Conservation (phyloP, 1,284 basidiomycete genomes). For the Austroboletus niveus region DNA sequence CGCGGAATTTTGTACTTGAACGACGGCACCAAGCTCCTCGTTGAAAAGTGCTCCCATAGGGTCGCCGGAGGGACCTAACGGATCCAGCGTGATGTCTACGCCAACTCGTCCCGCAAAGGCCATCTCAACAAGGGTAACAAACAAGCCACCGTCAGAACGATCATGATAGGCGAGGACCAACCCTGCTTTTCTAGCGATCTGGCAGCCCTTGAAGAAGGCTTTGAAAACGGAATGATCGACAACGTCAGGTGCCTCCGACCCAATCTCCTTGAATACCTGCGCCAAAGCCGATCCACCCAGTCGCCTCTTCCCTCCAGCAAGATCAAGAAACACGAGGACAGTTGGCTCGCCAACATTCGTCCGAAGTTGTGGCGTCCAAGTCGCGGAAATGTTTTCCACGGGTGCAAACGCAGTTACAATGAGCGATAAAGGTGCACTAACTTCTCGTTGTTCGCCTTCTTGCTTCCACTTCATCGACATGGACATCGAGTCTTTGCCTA, state of each 20-base stretch:
- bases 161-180: slow-evolving; percentile 95
- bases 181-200: slow-evolving; percentile 61
- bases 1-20: slow-evolving; percentile 77
- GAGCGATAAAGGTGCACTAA: slow-evolving; percentile 88
- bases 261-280: slow-evolving; percentile 94
- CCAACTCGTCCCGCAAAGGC: slow-evolving; percentile 90
- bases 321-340: slow-evolving; percentile 85
- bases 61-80: slow-evolving; percentile 49
- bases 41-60: slow-evolving; percentile 83
- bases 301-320: slow-evolving; percentile 81
- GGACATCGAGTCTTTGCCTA: slow-evolving; percentile 99
- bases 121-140: slow-evolving; percentile 95
- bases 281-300: slow-evolving; percentile 94
- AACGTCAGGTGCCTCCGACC: slow-evolving; percentile 87
- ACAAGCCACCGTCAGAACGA: slow-evolving; percentile 94
- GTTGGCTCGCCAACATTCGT: slow-evolving; percentile 66
- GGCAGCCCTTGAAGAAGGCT: slow-evolving; percentile 80
- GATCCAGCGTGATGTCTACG: slow-evolving; percentile 65
- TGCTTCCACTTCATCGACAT: slow-evolving; percentile 97
- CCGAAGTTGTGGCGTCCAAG: slow-evolving; percentile 92
- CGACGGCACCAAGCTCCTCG: slow-evolving; percentile 92
- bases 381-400: slow-evolving; percentile 74
- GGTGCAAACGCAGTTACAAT: slow-evolving; percentile 95
- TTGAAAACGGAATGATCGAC: slow-evolving; percentile 76
- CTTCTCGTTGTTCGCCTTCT: slow-evolving; percentile 67